Evolutionary conservation across 2,329 filamentous ascomycete species (phyloP).

Genomic region (Periglandula ipomoeae): DNA sequence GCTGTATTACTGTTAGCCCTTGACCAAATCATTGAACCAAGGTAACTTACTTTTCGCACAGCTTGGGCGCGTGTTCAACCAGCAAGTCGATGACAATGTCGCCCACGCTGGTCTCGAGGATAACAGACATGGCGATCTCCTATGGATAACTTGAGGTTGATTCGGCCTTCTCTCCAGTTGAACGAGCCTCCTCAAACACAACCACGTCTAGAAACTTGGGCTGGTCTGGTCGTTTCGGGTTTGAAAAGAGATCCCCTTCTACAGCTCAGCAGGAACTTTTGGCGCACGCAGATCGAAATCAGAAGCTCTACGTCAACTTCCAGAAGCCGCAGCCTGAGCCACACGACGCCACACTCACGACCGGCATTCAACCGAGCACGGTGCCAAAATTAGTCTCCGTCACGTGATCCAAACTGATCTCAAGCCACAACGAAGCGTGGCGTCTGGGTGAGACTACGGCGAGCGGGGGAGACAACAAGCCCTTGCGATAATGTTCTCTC

Average conservation of each 20-base stretch:
- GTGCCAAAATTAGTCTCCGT: not conserved
- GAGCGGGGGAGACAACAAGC: too few relatives aligned
- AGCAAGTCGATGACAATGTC: slow-evolving; percentile 93
- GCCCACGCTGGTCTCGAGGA: slow-evolving; percentile 85
- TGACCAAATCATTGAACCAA: not conserved
- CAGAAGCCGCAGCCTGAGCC: not conserved
- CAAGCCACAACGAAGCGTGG: not conserved
- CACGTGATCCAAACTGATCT: not conserved
- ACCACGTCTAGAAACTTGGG: too few relatives aligned
- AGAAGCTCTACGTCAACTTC: not conserved
- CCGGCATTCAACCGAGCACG: not conserved
- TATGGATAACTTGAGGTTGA: not conserved
- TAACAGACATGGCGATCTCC: slow-evolving; percentile 63
- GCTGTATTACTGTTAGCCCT: slow-evolving; percentile 44
- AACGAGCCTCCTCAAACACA: not conserved
- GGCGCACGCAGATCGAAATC: too few relatives aligned
- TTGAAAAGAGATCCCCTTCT: not conserved
- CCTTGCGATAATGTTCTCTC: too few relatives aligned
- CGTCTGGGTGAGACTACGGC: too few relatives aligned
- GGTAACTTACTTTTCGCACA: slow-evolving; percentile 87
- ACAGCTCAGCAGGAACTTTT: not conserved
- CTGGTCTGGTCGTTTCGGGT: not conserved
- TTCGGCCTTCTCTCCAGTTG: not conserved
- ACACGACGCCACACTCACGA: not conserved
- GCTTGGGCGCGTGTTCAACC: slow-evolving; percentile 78